These are phyloP conservation scores for Chlamydomonas eustigma DNA, from an alignment of 139 green algal species.

Conservation along the genomic window DNA sequence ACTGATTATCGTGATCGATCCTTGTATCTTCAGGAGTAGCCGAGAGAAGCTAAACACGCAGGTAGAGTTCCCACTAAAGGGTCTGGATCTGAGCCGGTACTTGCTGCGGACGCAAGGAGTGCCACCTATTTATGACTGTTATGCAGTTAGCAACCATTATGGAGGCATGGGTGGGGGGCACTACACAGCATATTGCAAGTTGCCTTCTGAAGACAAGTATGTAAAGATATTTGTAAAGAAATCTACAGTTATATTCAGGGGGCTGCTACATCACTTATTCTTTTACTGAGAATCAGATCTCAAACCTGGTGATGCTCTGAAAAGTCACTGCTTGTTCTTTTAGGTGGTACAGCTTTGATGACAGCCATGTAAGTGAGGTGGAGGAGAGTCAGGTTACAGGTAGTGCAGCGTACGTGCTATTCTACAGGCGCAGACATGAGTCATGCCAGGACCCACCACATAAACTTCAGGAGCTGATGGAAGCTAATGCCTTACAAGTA, in stretches of 20 bases:
- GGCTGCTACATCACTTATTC: neutral
- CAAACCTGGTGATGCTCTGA: neutral
- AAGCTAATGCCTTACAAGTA: neutral
- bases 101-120: constrained; percentile 30
- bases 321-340: too few relatives aligned
- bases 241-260: neutral
- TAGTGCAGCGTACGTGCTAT: constrained; percentile 87
- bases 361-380: constrained; percentile 52
- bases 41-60: constrained; percentile 85
- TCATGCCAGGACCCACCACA: neutral
- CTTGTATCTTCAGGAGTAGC: constrained; percentile 21
- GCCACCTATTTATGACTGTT: constrained; percentile 77
- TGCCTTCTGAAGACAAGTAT: constrained; percentile 25
- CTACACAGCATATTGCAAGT: constrained; percentile 87
- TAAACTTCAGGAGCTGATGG: neutral
- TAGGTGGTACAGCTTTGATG: constrained; percentile 88
- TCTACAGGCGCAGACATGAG: constrained; percentile 64
- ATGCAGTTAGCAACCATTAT: constrained; percentile 90
- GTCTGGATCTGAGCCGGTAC: constrained; percentile 71
- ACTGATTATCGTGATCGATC: neutral
- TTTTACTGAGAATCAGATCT: neutral
- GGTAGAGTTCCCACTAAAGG: constrained; percentile 49
- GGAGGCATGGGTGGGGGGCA: constrained; percentile 89
- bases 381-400: constrained; percentile 25
- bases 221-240: neutral